A percentile compares a stretch with the other conserved stretches of the same genome.
phyloP scores from a whole-genome alignment of 108 stramenopile genomes.

The Bacterosira constricta region DNA sequence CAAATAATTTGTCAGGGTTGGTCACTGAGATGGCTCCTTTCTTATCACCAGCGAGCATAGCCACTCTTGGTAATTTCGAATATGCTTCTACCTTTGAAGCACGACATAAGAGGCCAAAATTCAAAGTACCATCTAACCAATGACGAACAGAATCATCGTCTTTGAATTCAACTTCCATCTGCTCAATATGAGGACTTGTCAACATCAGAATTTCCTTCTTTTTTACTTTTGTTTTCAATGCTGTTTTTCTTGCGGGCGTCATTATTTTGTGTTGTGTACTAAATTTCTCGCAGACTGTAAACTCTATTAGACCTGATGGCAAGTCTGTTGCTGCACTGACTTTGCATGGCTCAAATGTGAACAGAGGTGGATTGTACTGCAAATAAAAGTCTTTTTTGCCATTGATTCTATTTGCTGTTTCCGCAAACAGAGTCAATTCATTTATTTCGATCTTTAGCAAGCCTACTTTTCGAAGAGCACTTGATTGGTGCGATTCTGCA shows the following conservation, averaged over 20 bases:
- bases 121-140: conserved; percentile 10
- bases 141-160: conserved; percentile 11
- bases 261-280: neutral
- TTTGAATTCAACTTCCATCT: conserved; percentile 5
- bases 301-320: neutral
- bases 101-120: conserved; percentile 20
- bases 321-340: neutral
- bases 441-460: conserved; percentile 2
- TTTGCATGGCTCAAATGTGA: neutral
- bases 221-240: neutral
- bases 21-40: neutral
- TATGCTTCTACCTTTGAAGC: neutral
- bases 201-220: conserved; percentile 3
- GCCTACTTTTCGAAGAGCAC: neutral
- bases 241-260: neutral
- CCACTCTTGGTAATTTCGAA: conserved; percentile 1
- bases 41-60: conserved; percentile 1
- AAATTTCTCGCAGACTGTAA: conserved; percentile 8
- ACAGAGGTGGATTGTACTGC: conserved; percentile 3
- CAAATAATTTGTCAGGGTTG: neutral
- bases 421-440: conserved; percentile 9
- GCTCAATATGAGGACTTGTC: neutral
- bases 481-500: neutral
- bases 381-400: conserved; percentile 17
- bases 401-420: conserved; percentile 3